Evolutionary conservation across 1,284 basidiomycete genomes (phyloP).

Genomic region (Ustilago bromivora): DNA sequence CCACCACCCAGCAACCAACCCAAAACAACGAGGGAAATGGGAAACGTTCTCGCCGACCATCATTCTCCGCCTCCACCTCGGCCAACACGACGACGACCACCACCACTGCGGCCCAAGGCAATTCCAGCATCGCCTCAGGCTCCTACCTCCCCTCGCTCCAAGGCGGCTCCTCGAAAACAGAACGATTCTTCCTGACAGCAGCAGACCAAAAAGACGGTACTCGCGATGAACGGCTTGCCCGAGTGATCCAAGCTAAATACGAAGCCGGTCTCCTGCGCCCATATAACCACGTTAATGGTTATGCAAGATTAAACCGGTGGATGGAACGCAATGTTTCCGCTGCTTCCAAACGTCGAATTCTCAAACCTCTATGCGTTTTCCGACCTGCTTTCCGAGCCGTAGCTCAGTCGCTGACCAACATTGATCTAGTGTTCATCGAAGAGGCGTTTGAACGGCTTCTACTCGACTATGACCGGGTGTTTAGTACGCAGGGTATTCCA

Average conservation of each 20-base stretch:
- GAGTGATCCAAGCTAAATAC: conserved; percentile 95
- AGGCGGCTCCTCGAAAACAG: conserved; percentile 70
- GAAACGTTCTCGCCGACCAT: conserved; percentile 48
- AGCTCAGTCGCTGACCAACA: conserved; percentile 87
- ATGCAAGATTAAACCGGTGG: conserved; percentile 74
- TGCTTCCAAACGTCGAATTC: conserved; percentile 83
- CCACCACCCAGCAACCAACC: not conserved
- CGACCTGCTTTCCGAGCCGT: conserved; percentile 78
- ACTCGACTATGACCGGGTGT: conserved; percentile 94
- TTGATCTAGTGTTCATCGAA: conserved; percentile 87
- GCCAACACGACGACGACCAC: not conserved
- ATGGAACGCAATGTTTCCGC: conserved; percentile 81
- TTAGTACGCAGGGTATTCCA: conserved; percentile 82
- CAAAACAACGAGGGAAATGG: conserved; percentile 13
- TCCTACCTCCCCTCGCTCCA: conserved; percentile 45
- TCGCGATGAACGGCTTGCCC: conserved; percentile 86
- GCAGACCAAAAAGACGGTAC: conserved; percentile 94
- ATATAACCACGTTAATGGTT: conserved; percentile 84
- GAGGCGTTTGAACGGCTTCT: conserved; percentile 95
- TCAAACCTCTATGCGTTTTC: conserved; percentile 88
- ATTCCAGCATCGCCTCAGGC: conserved; percentile 8
- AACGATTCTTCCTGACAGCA: conserved; percentile 90
- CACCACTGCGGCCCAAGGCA: not conserved
- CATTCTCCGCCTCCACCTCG: conserved; percentile 19
- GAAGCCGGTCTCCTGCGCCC: conserved; percentile 94